A percentile compares a stretch with the other conserved stretches of the same genome.
Evolutionary conservation across 1,284 basidiomycete species (phyloP).

Genomic region (Limonomyces culmigenus): DNA sequence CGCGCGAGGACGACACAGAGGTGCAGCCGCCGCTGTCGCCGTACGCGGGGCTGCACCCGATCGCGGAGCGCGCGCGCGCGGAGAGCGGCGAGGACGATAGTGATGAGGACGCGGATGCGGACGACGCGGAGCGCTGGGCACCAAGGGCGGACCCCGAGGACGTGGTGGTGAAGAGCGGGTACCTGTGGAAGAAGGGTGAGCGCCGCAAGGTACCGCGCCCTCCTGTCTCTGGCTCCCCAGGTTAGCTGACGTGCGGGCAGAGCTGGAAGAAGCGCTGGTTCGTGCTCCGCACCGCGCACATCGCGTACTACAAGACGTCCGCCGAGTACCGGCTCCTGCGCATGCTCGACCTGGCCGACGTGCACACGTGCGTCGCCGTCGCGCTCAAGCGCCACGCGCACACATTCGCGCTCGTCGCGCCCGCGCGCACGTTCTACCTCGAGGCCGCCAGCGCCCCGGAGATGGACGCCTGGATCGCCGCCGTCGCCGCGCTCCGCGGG

Average conservation of each 20-base stretch:
- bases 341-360: conserved; percentile 75
- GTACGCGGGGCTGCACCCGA: conserved; percentile 23
- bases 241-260: conserved; percentile 28
- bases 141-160: conserved; percentile 26
- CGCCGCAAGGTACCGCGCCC: conserved; percentile 62
- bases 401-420: conserved; percentile 87
- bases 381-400: conserved; percentile 81
- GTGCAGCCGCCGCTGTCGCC: conserved; percentile 16
- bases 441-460: conserved; percentile 62
- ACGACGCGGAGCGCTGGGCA: conserved; percentile 36
- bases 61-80: conserved; percentile 64
- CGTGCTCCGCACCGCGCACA: conserved; percentile 77
- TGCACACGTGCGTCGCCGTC: conserved; percentile 84
- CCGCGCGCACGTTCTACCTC: conserved; percentile 85
- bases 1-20: conserved; percentile 79
- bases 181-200: conserved; percentile 92
- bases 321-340: conserved; percentile 86
- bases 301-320: conserved; percentile 95
- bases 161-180: conserved; percentile 77
- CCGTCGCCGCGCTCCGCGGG: conserved; percentile 45
- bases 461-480: conserved; percentile 72
- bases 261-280: conserved; percentile 99
- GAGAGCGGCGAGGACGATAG: conserved; percentile 52
- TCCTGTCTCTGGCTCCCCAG: conserved; percentile 3
- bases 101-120: conserved; percentile 57